These are phyloP conservation scores for Suillus subalutaceus DNA, from an alignment of 768 basidiomycete genomes.

Conservation along the genomic window DNA sequence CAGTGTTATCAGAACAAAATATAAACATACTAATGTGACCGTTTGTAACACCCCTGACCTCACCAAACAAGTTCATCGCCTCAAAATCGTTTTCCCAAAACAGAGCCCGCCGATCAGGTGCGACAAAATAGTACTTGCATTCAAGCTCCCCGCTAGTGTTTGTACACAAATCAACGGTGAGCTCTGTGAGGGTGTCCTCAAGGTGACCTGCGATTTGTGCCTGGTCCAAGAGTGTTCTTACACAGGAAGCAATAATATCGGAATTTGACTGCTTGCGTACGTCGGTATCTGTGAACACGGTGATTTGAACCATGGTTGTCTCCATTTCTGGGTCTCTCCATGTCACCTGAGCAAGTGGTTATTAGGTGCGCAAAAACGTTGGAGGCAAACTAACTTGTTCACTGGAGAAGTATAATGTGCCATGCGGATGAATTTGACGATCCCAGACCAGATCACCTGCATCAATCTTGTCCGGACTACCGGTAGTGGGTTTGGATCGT, in stretches of 20 bases:
- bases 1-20: not conserved
- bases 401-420: constrained; percentile 5
- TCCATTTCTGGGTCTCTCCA: constrained; percentile 7
- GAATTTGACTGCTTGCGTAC: not conserved
- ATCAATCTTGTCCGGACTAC: constrained; percentile 2
- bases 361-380: not conserved
- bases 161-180: not conserved
- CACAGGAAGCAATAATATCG: not conserved
- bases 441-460: not conserved
- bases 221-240: constrained; percentile 5
- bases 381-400: not conserved
- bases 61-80: not conserved
- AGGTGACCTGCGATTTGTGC: not conserved
- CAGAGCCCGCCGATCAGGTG: not conserved
- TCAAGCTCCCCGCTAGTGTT: not conserved
- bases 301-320: constrained; percentile 2
- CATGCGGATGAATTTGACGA: not conserved
- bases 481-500: not conserved
- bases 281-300: constrained; percentile 3
- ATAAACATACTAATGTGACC: constrained; percentile 2
- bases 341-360: not conserved
- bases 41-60: not conserved
- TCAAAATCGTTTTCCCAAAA: constrained; percentile 1
- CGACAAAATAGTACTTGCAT: constrained; percentile 6
- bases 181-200: constrained; percentile 3